Evolutionary conservation across 2,329 filamentous ascomycete species (phyloP), one percentile per base, ranked within the genome.

Genomic region (Penicillium glabrum): DNA sequence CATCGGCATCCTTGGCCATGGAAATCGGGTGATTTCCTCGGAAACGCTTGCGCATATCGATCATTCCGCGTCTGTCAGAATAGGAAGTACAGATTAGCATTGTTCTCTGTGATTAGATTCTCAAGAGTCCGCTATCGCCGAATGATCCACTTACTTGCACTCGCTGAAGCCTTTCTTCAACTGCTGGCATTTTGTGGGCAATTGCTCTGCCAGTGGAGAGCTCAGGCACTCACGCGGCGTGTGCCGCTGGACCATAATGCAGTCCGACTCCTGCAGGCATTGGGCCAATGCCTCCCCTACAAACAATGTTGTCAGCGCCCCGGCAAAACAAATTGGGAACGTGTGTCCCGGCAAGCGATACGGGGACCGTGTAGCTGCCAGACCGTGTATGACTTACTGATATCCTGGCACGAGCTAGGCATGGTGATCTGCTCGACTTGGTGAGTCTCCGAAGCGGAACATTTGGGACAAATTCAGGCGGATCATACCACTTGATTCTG

Each of bases 31-130:
- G 86, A 79, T 98, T 98, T 57, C 95, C 95, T 54, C 95, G 86
- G 78, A 99, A 98, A 33, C 95, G 89, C 80, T 98, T 98, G 74
- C 95, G 90, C 95, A 99, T 99, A 75, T 99, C 95, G 67, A 98
- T 89, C 86, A 96, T 86, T 63, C 95, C 95, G 63, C 93, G 89
- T 71, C 76, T 77, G 21, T 23, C 4, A 4, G 27, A n/a, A 44
- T 23, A 29, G 7, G 46, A 13, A 24, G 31, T 19, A 7, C 6
- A 24, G 2, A 31, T 65, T 52, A 65, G 61, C 13, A 4, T 9
- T 52, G 14, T 47, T 45, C 11, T 37, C 21, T 23, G 33, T 48
- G 19, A 23, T 16, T 35, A 9, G 16, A 19, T 13, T 41, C 21
- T 39, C 35, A 2, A 43, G 13, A 23, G 6, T 35, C 29, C 29